Conservation (phyloP, 345 rosid genomes). For the Cochlearia excelsa region DNA sequence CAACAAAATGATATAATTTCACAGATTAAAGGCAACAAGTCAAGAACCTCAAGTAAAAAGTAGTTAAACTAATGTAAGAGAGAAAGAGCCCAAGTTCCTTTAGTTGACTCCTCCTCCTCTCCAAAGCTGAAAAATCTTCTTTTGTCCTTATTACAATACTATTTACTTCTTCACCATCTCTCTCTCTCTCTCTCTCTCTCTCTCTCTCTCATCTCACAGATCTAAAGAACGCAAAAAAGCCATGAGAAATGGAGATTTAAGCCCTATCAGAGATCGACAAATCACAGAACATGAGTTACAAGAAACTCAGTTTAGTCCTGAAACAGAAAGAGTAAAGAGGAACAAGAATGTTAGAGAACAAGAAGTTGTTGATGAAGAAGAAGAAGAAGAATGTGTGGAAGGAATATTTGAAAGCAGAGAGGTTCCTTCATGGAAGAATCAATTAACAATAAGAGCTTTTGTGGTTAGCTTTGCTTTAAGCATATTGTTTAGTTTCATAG, state of each 20-base stretch:
- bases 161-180: too few species aligned
- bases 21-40: too few species aligned
- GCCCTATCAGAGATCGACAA: slow-evolving; percentile 28
- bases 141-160: too few species aligned
- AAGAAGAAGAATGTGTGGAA: slow-evolving; percentile 43
- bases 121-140: too few species aligned
- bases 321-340: slow-evolving; percentile 21
- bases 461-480: slow-evolving; percentile 56
- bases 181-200: too few species aligned
- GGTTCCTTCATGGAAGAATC: slow-evolving; percentile 62
- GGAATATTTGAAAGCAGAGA: slow-evolving; percentile 43
- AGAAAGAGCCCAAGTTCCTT: too few species aligned
- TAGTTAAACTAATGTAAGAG: too few species aligned
- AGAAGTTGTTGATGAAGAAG: slow-evolving; percentile 18
- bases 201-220: too few species aligned
- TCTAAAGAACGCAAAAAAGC: slow-evolving; percentile 1
- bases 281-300: slow-evolving; percentile 36
- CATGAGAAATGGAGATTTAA: slow-evolving; percentile 32
- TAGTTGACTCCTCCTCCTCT: too few species aligned
- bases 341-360: slow-evolving; percentile 26
- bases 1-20: too few species aligned
- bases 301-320: slow-evolving; percentile 32
- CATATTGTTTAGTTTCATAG: slow-evolving; percentile 63
- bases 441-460: slow-evolving; percentile 62
- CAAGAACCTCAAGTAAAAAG: too few species aligned